These are phyloP conservation scores for Phialophora macrospora DNA, from an alignment of 2,329 filamentous ascomycete species.

Conservation along the genomic window DNA sequence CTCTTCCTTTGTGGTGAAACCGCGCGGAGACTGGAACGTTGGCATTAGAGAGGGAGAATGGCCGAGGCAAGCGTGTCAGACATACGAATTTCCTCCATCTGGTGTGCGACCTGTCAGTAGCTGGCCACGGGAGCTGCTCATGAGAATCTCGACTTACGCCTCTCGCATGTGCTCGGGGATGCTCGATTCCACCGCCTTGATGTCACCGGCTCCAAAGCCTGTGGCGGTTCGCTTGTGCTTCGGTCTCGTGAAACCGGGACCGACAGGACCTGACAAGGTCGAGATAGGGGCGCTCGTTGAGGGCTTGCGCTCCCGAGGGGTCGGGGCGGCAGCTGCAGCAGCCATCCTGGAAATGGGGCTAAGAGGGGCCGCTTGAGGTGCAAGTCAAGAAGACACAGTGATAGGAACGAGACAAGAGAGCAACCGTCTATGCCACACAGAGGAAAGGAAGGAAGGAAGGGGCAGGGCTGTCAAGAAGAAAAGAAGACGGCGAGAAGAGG, in stretches of 20 bases:
- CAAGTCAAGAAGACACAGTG: conserved; percentile 18
- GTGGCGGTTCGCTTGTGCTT: conserved; percentile 98
- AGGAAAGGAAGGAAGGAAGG: conserved; percentile 20
- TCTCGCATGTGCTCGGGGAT: conserved; percentile 88
- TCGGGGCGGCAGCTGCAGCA: conserved; percentile 36
- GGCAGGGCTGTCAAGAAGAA: conserved; percentile 34
- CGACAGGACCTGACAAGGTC: conserved; percentile 82
- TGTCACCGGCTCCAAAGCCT: conserved; percentile 86
- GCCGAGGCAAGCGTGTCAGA: not conserved
- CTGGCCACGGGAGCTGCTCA: not conserved
- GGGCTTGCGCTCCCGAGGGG: conserved; percentile 75
- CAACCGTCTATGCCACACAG: conserved; percentile 21
- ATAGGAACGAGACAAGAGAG: conserved; percentile 29
- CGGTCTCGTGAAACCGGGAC: conserved; percentile 83
- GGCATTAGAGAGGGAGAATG: conserved; percentile 20
- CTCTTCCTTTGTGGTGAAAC: conserved; percentile 78
- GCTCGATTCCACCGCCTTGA: conserved; percentile 88
- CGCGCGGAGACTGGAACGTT: conserved; percentile 60
- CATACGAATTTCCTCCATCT: conserved; percentile 61
- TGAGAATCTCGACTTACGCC: conserved; percentile 64
- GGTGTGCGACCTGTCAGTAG: conserved; percentile 12
- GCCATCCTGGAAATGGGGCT: conserved; percentile 26
- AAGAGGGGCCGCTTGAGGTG: not conserved
- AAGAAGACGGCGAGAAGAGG: conserved; percentile 12
- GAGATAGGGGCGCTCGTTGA: conserved; percentile 82